Base-by-base conservation (phyloP, 495 filamentous ascomycete genomes). In the Podospora sp. region DNA sequence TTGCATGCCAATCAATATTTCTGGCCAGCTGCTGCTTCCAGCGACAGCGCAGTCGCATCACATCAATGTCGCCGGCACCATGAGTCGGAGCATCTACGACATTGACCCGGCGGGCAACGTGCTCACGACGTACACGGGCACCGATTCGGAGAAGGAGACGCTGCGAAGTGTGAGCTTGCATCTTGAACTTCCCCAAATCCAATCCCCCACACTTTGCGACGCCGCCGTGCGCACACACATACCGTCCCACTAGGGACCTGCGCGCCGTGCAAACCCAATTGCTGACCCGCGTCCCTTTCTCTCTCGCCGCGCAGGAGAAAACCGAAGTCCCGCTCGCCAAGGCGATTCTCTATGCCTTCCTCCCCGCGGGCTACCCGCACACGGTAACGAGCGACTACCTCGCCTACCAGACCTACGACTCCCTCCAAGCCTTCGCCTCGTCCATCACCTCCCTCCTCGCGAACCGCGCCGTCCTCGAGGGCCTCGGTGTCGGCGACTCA, bases 401-500 rank as follows among this genome's bases (percentile, higher is more conserved):
- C 57, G 80, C 89, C 84, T 97, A 82, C 71, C 82, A 84, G 82
- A 85, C 74, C 62, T 79, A 75, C 68, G 95, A 99, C 83, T 97
- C 94, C 0, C 84, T 99, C 6, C 95, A 97, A 79, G 95, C 95
- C 35, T 99, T 99, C 79, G 91, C 92, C 62, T 95, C 91, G 73
- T 95, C 93, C 58, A 96, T 99, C 68, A 92, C 93, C 4, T 91
- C 93, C 2, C 82, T 99, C 9, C 81, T 99, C 36, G 90, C 92
- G 51, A 95, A 91, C 57, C 85, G 95, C 69, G 95, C 95, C 0
- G 92, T 97, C 3, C 85, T 99, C 50, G 87, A 96, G 87, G 94
- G 93, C 85, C 73, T 97, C 55, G 95, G 95, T 22, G 94, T 99
- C 27, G 95, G 95, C 67, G 92, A 97, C 76, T 87, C 91, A 4